Evolutionary conservation across 2,329 filamentous ascomycete genomes (phyloP).

Genomic region (Penicillium sp.): DNA sequence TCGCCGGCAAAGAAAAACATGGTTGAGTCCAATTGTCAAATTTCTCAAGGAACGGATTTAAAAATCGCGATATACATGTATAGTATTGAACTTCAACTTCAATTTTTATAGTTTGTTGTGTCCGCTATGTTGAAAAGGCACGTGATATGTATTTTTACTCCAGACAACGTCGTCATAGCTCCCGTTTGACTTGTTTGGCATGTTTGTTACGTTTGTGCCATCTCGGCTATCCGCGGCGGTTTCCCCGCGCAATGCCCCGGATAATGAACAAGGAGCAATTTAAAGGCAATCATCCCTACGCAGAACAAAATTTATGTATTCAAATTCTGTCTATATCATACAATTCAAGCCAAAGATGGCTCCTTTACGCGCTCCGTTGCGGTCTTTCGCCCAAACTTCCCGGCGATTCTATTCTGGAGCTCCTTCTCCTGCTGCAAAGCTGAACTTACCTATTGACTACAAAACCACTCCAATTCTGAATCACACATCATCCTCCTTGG

Average conservation of each 20-base stretch:
- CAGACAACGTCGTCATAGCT: constrained; percentile 8
- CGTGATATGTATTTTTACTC: neutral
- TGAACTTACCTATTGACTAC: constrained; percentile 89
- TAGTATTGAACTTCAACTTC: neutral
- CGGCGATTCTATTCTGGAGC: constrained; percentile 47
- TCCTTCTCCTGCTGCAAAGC: constrained; percentile 52
- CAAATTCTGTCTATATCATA: neutral
- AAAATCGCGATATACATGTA: too few species aligned
- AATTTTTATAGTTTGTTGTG: neutral
- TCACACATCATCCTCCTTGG: constrained; percentile 71
- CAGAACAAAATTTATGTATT: neutral
- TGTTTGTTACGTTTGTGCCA: constrained; percentile 19
- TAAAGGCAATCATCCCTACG: constrained; percentile 12
- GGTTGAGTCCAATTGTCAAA: too few species aligned
- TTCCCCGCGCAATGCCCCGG: constrained; percentile 27
- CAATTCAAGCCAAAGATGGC: constrained; percentile 12
- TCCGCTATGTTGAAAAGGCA: neutral
- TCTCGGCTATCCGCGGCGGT: constrained; percentile 30
- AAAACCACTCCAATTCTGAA: constrained; percentile 75
- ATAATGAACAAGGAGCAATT: constrained; percentile 11
- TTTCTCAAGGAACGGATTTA: too few species aligned
- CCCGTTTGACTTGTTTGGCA: constrained; percentile 3
- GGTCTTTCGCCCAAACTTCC: constrained; percentile 18
- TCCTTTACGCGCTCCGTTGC: constrained; percentile 16
- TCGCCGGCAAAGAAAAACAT: neutral